A percentile compares a stretch with the other conserved stretches of the same genome.
phyloP scores from a whole-genome alignment of 148 eudicot species.

The Fallopia convolvulus region DNA sequence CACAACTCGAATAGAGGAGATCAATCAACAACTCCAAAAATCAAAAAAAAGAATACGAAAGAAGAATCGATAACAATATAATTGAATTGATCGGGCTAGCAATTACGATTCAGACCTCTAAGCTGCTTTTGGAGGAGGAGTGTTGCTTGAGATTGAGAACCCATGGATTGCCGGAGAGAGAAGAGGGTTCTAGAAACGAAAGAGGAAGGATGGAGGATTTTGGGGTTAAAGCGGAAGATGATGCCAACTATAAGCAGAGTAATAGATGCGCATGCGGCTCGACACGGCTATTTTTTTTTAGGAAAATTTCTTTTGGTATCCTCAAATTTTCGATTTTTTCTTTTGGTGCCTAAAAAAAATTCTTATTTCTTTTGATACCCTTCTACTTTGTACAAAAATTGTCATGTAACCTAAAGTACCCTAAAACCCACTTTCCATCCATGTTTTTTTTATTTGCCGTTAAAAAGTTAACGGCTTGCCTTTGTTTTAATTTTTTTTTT shows the following conservation, averaged over 20 bases:
- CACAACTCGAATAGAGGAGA: not conserved
- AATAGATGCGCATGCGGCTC: not conserved
- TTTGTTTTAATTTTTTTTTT: too few species aligned
- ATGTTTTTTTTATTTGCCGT: too few species aligned
- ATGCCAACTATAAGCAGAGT: not conserved
- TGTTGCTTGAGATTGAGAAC: conserved; percentile 61
- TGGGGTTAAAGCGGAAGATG: not conserved
- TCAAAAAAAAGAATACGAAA: not conserved
- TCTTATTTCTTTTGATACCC: too few species aligned
- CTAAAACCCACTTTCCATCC: too few species aligned
- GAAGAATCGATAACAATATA: not conserved
- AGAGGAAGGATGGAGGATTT: conserved; percentile 1
- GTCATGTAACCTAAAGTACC: too few species aligned
- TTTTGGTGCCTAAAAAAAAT: too few species aligned
- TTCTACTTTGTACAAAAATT: too few species aligned
- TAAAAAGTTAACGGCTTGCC: too few species aligned
- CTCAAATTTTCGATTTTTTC: too few species aligned
- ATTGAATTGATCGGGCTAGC: conserved; percentile 6
- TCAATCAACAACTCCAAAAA: not conserved
- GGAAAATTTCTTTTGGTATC: too few species aligned
- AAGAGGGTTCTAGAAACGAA: conserved; percentile 9
- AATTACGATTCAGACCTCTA: conserved; percentile 32
- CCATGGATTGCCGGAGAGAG: conserved; percentile 25
- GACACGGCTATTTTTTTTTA: not conserved
- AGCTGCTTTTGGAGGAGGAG: conserved; percentile 75